Evolutionary conservation across 2,329 filamentous ascomycete species (phyloP).

Genomic region (Colletotrichum nymphaeae): DNA sequence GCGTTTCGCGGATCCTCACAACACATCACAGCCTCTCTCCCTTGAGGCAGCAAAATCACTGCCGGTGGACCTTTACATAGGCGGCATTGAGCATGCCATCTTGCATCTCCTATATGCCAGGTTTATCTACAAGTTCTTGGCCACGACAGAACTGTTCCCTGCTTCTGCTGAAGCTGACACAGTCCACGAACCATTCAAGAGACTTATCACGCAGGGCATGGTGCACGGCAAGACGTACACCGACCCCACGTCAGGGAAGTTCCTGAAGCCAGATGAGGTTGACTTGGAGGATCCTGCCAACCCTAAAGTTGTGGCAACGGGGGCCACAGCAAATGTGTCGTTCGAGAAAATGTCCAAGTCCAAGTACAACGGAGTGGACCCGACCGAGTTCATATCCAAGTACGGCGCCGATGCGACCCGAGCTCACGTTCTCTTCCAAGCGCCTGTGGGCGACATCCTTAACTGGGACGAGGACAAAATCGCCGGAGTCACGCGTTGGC

Average conservation of each 20-base stretch:
- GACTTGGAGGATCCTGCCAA: conserved; percentile 67
- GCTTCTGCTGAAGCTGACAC: conserved; percentile 45
- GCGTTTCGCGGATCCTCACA: conserved; percentile 79
- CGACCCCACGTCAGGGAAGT: conserved; percentile 79
- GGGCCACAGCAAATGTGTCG: conserved; percentile 68
- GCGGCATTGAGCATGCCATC: conserved; percentile 91
- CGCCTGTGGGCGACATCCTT: conserved; percentile 83
- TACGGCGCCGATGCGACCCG: conserved; percentile 87
- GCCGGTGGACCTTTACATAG: conserved; percentile 89
- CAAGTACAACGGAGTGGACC: conserved; percentile 92
- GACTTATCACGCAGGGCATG: conserved; percentile 91
- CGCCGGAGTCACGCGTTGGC: conserved; percentile 83
- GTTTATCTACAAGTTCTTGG: conserved; percentile 90
- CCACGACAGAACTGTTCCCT: conserved; percentile 63
- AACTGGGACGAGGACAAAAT: conserved; percentile 92
- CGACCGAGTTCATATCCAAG: conserved; percentile 75
- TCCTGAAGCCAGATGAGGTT: conserved; percentile 81
- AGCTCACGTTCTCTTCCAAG: conserved; percentile 90
- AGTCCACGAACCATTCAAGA: conserved; percentile 80
- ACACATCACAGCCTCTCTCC: conserved; percentile 70
- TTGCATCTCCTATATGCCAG: conserved; percentile 89
- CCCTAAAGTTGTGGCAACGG: conserved; percentile 72
- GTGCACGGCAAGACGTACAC: conserved; percentile 88
- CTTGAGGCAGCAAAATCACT: conserved; percentile 68
- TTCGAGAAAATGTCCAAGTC: conserved; percentile 97